Evolutionary conservation across 2,329 filamentous ascomycete genomes (phyloP), one percentile per base, ranked within the genome.

Genomic region (Pseudogymnoascus sp.): DNA sequence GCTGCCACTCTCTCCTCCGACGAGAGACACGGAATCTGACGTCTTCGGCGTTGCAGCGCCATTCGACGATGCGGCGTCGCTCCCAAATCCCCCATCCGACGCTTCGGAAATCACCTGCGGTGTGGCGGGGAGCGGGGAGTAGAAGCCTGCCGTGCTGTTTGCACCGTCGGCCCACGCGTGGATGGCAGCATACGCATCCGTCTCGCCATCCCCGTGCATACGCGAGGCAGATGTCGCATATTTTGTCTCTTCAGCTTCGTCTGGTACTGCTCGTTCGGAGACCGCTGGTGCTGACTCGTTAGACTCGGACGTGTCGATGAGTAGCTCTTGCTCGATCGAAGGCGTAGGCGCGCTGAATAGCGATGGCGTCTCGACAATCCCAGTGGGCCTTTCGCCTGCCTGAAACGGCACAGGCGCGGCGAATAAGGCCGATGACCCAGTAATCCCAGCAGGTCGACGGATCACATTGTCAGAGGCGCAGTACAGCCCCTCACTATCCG

Each of bases 131-230:
- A 86, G 77, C 4, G 84, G 83, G 5, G 84, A 86, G 76, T 86
- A 86, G 69, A 86, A 86, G 69, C 79, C 78, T 8, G 76, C 61
- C 37, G 69, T 70, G 7, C 70, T 67, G 23, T 70, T 67, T 8
- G 44, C 33, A n/a, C 35, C 18, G 67, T 84, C 79, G 1, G 84
- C 84, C 84, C 85, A 87, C 0, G 84, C 85, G 70, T 87, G 83
- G 67, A 87, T 87, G 1, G 83, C 84, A 53, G 81, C 80, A 69
- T 81, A 86, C 1, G 81, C 79, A 12, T 81, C 78, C 12, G 76
- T 71, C 18, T 69, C 64, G 37, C 71, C 66, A 40, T 12, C 35
- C 3, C 75, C 81, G 68, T 82, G 80, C 63, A 81, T 73, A 1
- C 76, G 72, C 67, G 82, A 77, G 44, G 79, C 78, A 7, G 81